phyloP scores from a whole-genome alignment of 306 rosid species.

The Trichosanthes cucumerina region DNA sequence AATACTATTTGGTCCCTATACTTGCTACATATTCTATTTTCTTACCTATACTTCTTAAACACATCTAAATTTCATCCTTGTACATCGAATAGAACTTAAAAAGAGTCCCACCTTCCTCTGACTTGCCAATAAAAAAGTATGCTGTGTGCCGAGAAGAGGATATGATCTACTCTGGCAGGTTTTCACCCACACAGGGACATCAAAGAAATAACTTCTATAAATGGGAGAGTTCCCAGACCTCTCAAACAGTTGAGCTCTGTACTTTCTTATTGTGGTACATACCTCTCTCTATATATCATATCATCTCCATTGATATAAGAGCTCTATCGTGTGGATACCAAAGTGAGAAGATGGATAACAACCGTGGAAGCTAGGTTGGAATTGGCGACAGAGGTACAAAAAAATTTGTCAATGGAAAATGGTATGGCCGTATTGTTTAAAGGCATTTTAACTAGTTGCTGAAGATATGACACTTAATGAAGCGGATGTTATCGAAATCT shows the following conservation, averaged over 20 bases:
- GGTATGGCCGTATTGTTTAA: neutral
- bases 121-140: neutral
- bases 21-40: neutral
- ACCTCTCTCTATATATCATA: neutral
- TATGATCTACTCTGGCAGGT: neutral
- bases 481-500: neutral
- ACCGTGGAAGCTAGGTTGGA: neutral
- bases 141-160: neutral
- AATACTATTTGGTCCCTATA: neutral
- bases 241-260: neutral
- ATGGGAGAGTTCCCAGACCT: neutral
- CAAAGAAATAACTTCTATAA: neutral
- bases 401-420: neutral
- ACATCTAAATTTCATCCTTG: neutral
- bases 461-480: neutral
- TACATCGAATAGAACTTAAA: neutral
- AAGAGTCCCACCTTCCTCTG: neutral
- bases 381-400: neutral
- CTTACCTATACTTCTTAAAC: neutral
- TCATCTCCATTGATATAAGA: neutral
- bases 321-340: neutral
- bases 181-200: neutral
- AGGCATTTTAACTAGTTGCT: neutral
- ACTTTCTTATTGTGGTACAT: neutral
- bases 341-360: neutral